These are phyloP conservation scores for Eremomyces bilateralis DNA, from an alignment of 495 filamentous ascomycete genomes.

Conservation along the genomic window DNA sequence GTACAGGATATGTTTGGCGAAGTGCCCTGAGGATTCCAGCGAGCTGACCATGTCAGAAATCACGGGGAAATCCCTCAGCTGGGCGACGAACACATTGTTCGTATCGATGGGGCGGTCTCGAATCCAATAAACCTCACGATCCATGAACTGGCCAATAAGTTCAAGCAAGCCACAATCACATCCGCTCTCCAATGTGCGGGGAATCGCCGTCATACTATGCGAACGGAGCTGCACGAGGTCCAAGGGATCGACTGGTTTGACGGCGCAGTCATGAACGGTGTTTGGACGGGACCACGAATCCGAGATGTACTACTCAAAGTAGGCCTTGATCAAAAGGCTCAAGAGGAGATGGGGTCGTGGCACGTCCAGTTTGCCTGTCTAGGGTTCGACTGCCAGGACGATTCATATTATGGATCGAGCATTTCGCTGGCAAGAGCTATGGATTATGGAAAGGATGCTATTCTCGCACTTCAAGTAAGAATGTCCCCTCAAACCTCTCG, in stretches of 20 bases:
- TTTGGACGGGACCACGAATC: slow-evolving; percentile 33
- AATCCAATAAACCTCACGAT: slow-evolving; percentile 8
- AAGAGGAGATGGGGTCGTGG: slow-evolving; percentile 9
- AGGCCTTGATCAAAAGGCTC: slow-evolving; percentile 9
- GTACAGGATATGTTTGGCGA: too few species aligned
- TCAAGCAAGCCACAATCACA: slow-evolving; percentile 28
- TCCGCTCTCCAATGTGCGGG: slow-evolving; percentile 40
- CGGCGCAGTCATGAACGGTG: slow-evolving; percentile 40
- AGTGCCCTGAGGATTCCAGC: too few species aligned
- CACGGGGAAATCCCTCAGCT: slow-evolving; percentile 24
- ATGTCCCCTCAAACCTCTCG: background rate
- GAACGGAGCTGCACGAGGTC: slow-evolving; percentile 36
- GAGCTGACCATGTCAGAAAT: slow-evolving; percentile 2
- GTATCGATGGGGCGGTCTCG: slow-evolving; percentile 16
- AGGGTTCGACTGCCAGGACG: slow-evolving; percentile 28
- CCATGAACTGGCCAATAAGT: slow-evolving; percentile 3
- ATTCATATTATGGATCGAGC: slow-evolving; percentile 33
- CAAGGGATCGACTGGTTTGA: slow-evolving; percentile 42
- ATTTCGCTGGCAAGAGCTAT: slow-evolving; percentile 28
- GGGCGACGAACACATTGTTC: slow-evolving; percentile 20
- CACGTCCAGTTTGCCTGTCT: slow-evolving; percentile 35
- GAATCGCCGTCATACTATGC: slow-evolving; percentile 43
- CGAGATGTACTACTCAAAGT: slow-evolving; percentile 29
- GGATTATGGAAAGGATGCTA: slow-evolving; percentile 24
- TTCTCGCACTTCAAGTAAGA: slow-evolving; percentile 31